phyloP scores from a whole-genome alignment of 2,329 filamentous ascomycete species.

The Xylariomycetidae sp. region DNA sequence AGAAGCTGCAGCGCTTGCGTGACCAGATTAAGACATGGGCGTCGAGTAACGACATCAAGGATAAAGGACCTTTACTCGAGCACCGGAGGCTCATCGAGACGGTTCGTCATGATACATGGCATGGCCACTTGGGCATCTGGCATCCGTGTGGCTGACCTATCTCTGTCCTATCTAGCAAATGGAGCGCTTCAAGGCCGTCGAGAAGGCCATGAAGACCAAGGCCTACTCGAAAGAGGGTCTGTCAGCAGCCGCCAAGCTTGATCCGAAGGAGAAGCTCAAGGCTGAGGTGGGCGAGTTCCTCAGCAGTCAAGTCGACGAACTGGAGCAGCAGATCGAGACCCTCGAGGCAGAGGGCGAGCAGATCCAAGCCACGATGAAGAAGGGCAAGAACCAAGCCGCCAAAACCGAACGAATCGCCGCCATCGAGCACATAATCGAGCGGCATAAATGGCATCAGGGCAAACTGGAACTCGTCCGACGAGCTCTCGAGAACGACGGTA shows the following conservation, averaged over 20 bases:
- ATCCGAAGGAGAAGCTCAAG: conserved; percentile 97
- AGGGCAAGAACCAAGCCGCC: conserved; percentile 78
- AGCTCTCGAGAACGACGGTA: conserved; percentile 84
- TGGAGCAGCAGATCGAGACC: conserved; percentile 88
- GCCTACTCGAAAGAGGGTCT: conserved; percentile 98
- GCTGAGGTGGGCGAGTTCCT: conserved; percentile 83
- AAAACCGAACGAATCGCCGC: conserved; percentile 86
- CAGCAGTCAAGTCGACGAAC: conserved; percentile 78
- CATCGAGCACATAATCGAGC: conserved; percentile 77
- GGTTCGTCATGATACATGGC: conserved; percentile 47
- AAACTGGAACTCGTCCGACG: conserved; percentile 88
- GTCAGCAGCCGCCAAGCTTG: conserved; percentile 83
- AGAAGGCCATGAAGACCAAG: conserved; percentile 99
- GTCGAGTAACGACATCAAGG: conserved; percentile 97
- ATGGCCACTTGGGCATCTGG: conserved; percentile 1
- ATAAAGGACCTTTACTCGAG: conserved; percentile 92
- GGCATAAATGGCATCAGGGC: conserved; percentile 93
- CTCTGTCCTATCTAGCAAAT: conserved; percentile 63
- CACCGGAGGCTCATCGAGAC: conserved; percentile 96
- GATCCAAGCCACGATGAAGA: conserved; percentile 86
- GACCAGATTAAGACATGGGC: conserved; percentile 99
- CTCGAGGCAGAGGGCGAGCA: conserved; percentile 85
- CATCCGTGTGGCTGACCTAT: conserved; percentile 10
- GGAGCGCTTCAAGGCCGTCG: conserved; percentile 99
- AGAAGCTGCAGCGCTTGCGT: conserved; percentile 94